Base-by-base conservation (phyloP, 2,329 filamentous ascomycete species). In the Fusarium decemcellulare region DNA sequence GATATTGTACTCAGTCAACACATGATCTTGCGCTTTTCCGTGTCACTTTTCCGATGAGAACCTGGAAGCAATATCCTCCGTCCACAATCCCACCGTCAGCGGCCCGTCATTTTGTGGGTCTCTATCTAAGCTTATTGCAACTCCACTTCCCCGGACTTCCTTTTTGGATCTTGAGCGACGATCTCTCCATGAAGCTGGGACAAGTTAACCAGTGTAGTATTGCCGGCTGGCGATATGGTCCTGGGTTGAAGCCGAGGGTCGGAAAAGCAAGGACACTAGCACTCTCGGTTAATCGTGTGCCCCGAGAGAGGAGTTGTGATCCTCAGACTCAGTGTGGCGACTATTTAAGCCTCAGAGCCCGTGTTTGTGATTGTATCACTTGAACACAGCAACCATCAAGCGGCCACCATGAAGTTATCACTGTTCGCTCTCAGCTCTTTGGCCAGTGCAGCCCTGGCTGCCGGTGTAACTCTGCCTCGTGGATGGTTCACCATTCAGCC, bases 401-500 rank as follows among this genome's bases (percentile, higher is more conserved):
- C 23, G 23, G 23, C 8, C 32, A 52, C 10, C 15, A 67, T 67
- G 65, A 62, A 46, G 34, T 4, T 30, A 6, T 58, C 46, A 1
- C 6, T 67, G 6, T 29, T 63, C 1, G 2, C 14, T 2, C 23
- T 43, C 9, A 30, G 44, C 15, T 44, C 40, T 4, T 1, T 60
- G 14, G 44, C 9, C 37, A 36, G 42, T 5, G 39, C 44, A 11
- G 44, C 44, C 4, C 44, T 68, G 2, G 56, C 67, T 9, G 46
- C 66, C 4, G 40, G 53, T 27, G 55, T 51, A 6, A 48, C 34
- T 4, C 50, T 70, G 34, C 68, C 68, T 0, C 46, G 39, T 3
- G 68, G 68, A 40, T 70, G 68, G 66, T 65, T 67, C 44, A 50
- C 53, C 2, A 64, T 69, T 16, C 66, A 65, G 3, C 68, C 68